Evolutionary conservation across 805 yeast species (phyloP), one percentile per base, ranked within the genome.

Genomic region (Yarrowia osloensis): DNA sequence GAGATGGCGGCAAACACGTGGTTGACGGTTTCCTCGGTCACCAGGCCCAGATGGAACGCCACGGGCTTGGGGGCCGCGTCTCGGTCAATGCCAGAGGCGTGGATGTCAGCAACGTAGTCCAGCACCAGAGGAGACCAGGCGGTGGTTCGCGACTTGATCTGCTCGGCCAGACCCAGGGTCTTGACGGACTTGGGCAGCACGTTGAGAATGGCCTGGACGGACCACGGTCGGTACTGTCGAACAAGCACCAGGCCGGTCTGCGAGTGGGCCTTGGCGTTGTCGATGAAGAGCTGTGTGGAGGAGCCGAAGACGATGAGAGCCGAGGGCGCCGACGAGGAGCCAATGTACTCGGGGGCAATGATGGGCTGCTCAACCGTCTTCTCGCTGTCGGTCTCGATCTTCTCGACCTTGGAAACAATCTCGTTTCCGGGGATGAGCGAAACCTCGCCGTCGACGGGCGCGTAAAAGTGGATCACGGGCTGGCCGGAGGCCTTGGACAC

Each of bases 221-320:
- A 78, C 80, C 92, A 89, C 2, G 97, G 97, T 73, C 91, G 85
- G 79, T 88, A 89, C 35, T 85, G 84, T 46, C 88, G 85, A 54
- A 90, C 80, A 9, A 85, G 78, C 52, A 89, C 77, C 35, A 89
- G 74, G 47, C 86, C 84, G 21, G 81, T 79, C 67, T 69, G 67
- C 40, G 66, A 59, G 29, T 73, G 69, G 31, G 79, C 74, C 33
- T 72, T 70, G 19, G 76, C 74, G 28, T 78, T 72, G 59, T 47
- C 59, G 4, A 81, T 72, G 55, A 88, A 78, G 17, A 79, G 80
- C 4, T 78, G 76, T 24, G 78, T 79, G 50, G 85, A 80, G 63
- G 86, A 82, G 66, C 96, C 95, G 69, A 91, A 81, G 61, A 87
- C 81, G 21, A 91, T 81, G 19, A 89, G 75, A 0, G 87, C 84